These are phyloP conservation scores for Apostasia ramifera DNA, from an alignment of 106 monocot genomes.

Conservation along the genomic window DNA sequence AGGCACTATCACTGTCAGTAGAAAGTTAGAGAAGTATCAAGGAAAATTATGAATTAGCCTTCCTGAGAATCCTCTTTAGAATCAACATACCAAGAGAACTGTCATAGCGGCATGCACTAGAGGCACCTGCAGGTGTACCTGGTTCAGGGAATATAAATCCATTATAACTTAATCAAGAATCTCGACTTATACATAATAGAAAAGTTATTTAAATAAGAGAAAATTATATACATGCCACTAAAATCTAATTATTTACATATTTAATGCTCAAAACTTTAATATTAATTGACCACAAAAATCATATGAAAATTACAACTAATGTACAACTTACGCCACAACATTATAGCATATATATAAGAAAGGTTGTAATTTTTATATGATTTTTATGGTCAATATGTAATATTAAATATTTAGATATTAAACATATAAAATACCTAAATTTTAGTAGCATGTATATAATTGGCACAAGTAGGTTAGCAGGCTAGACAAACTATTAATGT, in stretches of 20 bases:
- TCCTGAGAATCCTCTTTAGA: background rate
- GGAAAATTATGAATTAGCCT: background rate
- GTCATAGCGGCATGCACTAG: constrained; percentile 63
- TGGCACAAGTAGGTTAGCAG: background rate
- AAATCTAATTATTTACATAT: background rate
- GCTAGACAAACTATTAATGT: too few species aligned
- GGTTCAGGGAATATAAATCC: background rate
- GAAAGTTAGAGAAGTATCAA: background rate
- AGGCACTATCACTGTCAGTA: background rate
- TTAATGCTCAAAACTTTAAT: background rate
- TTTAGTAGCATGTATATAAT: background rate
- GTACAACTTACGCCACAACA: too few species aligned
- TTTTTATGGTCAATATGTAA: too few species aligned
- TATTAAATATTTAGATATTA: too few species aligned
- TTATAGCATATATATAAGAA: background rate
- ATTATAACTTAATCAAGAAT: background rate
- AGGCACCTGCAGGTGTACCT: constrained; percentile 17
- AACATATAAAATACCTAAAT: background rate
- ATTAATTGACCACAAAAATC: background rate
- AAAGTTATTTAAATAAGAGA: background rate
- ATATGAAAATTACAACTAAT: too few species aligned
- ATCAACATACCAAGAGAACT: constrained; percentile 75
- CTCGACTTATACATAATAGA: background rate
- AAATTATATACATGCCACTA: background rate
- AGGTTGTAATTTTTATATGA: too few species aligned